Conservation (phyloP, 73 alveolate species). For the Paramecium sonneborni region DNA sequence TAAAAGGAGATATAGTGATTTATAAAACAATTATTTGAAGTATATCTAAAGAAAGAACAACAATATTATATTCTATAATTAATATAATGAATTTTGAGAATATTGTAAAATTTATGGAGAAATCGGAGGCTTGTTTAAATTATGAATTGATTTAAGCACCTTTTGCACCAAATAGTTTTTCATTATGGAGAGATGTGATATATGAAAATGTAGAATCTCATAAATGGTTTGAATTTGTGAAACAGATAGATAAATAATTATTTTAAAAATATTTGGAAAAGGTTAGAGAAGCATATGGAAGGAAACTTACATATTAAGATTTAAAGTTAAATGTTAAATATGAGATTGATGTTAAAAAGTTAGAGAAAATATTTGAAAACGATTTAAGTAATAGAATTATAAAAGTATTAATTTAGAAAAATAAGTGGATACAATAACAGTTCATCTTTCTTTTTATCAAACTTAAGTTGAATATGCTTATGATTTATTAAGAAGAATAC, state of each 20-base stretch:
- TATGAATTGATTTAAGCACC: conserved; percentile 9
- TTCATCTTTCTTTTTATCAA: neutral
- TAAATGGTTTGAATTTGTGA: neutral
- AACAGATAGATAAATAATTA: neutral
- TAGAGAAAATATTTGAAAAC: neutral
- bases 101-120: conserved; percentile 4
- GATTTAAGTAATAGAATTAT: neutral
- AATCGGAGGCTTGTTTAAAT: conserved; percentile 6
- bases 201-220: neutral
- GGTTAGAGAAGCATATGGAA: neutral
- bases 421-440: neutral
- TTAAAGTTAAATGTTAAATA: neutral
- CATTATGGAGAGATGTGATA: conserved; percentile 42
- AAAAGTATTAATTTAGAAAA: neutral
- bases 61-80: neutral
- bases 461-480: conserved; percentile 40
- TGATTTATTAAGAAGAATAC: conserved; percentile 47
- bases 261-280: neutral
- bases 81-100: neutral
- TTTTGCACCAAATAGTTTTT: neutral
- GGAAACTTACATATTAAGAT: conserved; percentile 23
- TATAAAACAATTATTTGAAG: neutral
- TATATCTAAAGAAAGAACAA: neutral
- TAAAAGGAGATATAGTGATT: too few species aligned
- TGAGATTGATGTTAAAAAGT: neutral